A percentile compares a stretch with the other conserved stretches of the same genome.
phyloP scores from a whole-genome alignment of 257 asterid genomes.

The Pogostemon cablin region DNA sequence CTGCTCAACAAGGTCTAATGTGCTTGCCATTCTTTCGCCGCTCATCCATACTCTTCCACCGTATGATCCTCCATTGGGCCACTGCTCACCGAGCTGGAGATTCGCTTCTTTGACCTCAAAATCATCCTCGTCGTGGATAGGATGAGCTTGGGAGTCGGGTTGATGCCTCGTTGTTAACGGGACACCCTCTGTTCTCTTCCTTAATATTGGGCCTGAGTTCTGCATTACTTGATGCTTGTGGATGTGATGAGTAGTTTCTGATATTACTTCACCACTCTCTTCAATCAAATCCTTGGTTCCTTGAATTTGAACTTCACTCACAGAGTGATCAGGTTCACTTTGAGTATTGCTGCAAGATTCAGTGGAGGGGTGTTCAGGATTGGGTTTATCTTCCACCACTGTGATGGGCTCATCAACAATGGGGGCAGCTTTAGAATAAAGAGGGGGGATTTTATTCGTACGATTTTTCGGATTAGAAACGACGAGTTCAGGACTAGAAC shows the following conservation, averaged over 20 bases:
- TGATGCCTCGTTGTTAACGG: conserved; percentile 47
- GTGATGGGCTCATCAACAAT: conserved; percentile 7
- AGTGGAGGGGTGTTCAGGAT: background rate
- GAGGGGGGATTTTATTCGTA: conserved; percentile 26
- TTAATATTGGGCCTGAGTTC: conserved; percentile 38
- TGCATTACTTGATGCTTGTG: conserved; percentile 45
- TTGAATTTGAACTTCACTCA: conserved; percentile 31
- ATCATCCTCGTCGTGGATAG: conserved; percentile 45
- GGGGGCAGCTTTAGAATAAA: conserved; percentile 32
- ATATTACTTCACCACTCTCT: conserved; percentile 34
- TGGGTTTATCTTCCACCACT: background rate
- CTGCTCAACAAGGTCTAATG: conserved; percentile 77
- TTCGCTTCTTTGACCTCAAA: conserved; percentile 70
- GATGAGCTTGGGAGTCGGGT: conserved; percentile 36
- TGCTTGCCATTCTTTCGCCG: conserved; percentile 54
- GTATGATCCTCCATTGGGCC: conserved; percentile 42
- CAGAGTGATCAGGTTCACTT: conserved; percentile 5
- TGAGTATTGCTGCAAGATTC: background rate
- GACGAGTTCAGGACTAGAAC: conserved; percentile 25
- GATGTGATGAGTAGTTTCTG: conserved; percentile 41
- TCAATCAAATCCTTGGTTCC: conserved; percentile 9
- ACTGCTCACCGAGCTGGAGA: conserved; percentile 57
- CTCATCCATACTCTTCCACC: conserved; percentile 53
- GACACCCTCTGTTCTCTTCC: conserved; percentile 31
- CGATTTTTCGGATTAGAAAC: conserved; percentile 28